Conservation (phyloP, 1,284 basidiomycete species). For the Microbotryum lychnidis-dioicae region DNA sequence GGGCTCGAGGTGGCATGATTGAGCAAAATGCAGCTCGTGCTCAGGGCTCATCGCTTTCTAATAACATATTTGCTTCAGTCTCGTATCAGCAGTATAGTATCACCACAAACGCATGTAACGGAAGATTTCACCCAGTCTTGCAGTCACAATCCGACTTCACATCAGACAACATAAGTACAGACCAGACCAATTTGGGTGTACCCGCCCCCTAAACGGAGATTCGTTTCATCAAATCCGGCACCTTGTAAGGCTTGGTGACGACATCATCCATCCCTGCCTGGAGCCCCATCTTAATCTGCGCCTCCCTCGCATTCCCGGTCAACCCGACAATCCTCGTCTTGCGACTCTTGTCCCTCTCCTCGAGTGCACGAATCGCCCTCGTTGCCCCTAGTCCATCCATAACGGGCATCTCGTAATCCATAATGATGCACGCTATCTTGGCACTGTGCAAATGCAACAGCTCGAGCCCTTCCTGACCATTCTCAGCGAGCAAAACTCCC, state of each 20-base stretch:
- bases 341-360: neutral
- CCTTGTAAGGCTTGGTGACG: conserved; percentile 25
- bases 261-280: conserved; percentile 22
- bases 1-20: neutral
- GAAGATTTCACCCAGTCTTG: no score
- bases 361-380: conserved; percentile 11
- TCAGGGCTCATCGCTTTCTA: no score
- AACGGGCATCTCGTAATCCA: conserved; percentile 29
- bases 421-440: conserved; percentile 14
- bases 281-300: conserved; percentile 12
- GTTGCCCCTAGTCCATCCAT: conserved; percentile 20
- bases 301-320: conserved; percentile 18
- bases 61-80: no score
- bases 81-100: no score
- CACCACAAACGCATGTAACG: no score
- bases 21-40: no score
- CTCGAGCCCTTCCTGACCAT: conserved; percentile 20
- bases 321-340: conserved; percentile 17
- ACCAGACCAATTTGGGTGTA: no score
- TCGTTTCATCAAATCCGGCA: no score
- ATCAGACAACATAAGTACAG: no score
- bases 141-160: no score
- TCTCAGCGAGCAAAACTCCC: conserved; percentile 14
- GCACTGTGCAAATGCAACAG: neutral
- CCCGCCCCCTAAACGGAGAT: no score